Base-by-base conservation (phyloP, 2,329 filamentous ascomycete species). In the Aaosphaeria arxii region DNA sequence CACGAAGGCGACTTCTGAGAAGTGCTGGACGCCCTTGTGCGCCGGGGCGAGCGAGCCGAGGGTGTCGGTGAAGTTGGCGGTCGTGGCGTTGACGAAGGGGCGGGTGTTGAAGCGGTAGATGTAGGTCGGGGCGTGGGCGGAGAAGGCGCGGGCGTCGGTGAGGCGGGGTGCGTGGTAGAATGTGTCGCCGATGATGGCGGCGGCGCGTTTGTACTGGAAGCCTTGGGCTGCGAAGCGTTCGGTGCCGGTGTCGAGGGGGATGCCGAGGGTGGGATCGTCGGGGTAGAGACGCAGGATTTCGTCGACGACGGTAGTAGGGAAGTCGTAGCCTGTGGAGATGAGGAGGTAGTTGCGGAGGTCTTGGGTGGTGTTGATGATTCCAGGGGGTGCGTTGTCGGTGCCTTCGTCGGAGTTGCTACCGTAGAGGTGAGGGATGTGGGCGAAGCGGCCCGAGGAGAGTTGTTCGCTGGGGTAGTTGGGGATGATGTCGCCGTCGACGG, bases 391-490 rank as follows among this genome's bases (percentile, higher is more conserved):
- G 57, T 85, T 86, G 7, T 74, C 72, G 1, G 79, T 80, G 2
- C 83, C 86, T 66, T 89, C 86, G 56, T 88, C 85, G 0, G 77
- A 77, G 64, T 87, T 88, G 29, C 77, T 78, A 6, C 86, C 85
- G 46, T 80, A 74, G 4, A 89, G 71, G 46, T 87, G 77, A 0
- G 84, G 83, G 1, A 88, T 78, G 47, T 82, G 77, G 45, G 85
- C 79, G 54, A 88, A 87, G 29, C 76, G 76, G 40, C 83, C 83
- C 2, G 75, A 66, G 4, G 72, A 68, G 1, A 88, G 70, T 49
- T 84, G 79, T 6, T 77, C 64, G 6, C 78, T 80, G 4, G 77
- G 77, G 55, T 76, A 80, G 5, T 75, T 74, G 6, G 71, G 71
- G 3, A 86, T 71, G 38, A 85, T 74, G 58, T 84, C 80, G 1